Evolutionary conservation across 108 stramenopile species (phyloP).

Genomic region (Cyclostephanos tholiformis): DNA sequence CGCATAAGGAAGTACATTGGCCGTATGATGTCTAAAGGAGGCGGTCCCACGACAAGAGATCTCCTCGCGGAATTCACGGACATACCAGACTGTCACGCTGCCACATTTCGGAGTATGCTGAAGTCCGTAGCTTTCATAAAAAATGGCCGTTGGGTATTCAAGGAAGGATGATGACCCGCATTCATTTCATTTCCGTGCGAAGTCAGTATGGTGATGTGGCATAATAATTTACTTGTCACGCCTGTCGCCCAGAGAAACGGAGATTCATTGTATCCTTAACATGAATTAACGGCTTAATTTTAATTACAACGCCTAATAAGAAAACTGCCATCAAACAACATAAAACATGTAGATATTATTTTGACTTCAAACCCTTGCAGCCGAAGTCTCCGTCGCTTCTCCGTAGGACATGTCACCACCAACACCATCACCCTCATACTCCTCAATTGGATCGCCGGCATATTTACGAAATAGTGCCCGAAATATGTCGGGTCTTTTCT

Average conservation of each 20-base stretch:
- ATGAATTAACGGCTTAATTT: neutral
- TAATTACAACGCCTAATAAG: neutral
- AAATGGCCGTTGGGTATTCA: constrained; percentile 60
- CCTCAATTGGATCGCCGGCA: constrained; percentile 37
- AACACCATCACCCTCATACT: neutral
- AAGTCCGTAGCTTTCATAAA: constrained; percentile 68
- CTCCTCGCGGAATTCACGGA: constrained; percentile 68
- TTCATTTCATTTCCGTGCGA: neutral
- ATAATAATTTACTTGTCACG: no score
- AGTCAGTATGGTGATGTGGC: no score
- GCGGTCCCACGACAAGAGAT: constrained; percentile 68
- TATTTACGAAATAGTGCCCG: constrained; percentile 42
- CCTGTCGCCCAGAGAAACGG: no score
- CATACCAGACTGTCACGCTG: constrained; percentile 64
- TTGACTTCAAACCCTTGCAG: neutral
- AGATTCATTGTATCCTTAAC: no score
- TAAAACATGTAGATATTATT: neutral
- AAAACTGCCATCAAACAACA: neutral
- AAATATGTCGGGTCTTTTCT: constrained; percentile 48
- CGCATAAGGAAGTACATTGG: constrained; percentile 58
- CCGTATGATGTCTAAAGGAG: constrained; percentile 21
- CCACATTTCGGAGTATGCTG: constrained; percentile 65
- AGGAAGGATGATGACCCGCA: neutral
- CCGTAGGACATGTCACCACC: constrained; percentile 12
- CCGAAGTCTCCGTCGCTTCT: constrained; percentile 10